Base-by-base conservation (phyloP, 2,329 filamentous ascomycete species). In the Aspergillus novofumigatus region DNA sequence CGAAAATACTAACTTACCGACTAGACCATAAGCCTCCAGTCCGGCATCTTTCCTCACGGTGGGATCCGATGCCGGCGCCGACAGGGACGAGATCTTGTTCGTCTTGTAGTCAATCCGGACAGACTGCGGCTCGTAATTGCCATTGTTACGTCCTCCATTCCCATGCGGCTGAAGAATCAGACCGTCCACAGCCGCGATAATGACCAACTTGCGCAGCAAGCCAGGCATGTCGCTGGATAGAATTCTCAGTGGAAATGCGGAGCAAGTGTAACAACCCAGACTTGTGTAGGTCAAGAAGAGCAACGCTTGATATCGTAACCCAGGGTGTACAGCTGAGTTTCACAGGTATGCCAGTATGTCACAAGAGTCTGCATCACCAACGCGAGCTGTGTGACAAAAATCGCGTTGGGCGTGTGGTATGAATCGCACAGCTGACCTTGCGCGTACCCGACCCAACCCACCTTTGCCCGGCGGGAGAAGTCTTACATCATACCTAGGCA, bases 101-200 rank as follows among this genome's bases (percentile, higher is more conserved):
- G 79, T 83, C 64, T 81, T 81, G 70, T 95, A 96, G 65, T 86
- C 86, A 61, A 96, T 83, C 66, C 84, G 86, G 53, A 92, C 80
- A 23, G 86, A 80, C 58, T 82, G 79, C 42, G 79, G 74, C 56
- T 71, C 83, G 81, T 68, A 86, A 83, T 58, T 67, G 26, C 67
- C 85, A 72, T 64, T 78, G 70, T 67, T 65, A 49, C 73, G 72
- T 53, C 68, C 62, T 49, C 69, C 69, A 60, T 67, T 86, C 20
- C 84, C 80, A 29, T 89, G 77, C 26, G 90, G 87, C 67, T 94
- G 90, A 48, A 97, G 81, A 62, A 96, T 80, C 53, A 97, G 81
- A 56, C 92, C 92, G 69, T 97, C 92, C 54, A 88, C 84, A 26
- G 91, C 86, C 55, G 92, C 91, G 74, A 88, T 88, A 64, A 96